phyloP scores from a whole-genome alignment of 2,329 filamentous ascomycete genomes.

The Anthostomella pinea region DNA sequence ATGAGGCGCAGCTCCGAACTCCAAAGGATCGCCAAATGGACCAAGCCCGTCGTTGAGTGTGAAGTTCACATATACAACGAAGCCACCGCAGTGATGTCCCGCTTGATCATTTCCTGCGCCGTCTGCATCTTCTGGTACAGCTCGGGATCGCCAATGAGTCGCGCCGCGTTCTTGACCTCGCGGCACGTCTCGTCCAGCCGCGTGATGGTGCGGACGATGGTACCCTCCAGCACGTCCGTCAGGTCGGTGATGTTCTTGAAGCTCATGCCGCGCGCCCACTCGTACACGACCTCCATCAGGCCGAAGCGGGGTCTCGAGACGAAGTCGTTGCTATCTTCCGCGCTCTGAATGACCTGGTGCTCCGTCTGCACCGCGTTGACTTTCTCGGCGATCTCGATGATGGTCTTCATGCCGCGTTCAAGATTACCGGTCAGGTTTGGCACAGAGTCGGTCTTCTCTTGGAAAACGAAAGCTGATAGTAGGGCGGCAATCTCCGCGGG shows the following conservation, averaged over 20 bases:
- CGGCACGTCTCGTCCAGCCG: constrained; percentile 92
- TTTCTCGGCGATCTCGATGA: constrained; percentile 87
- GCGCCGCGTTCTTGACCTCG: constrained; percentile 94
- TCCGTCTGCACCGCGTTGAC: constrained; percentile 86
- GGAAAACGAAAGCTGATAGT: constrained; percentile 92
- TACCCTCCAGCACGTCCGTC: constrained; percentile 95
- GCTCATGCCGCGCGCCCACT: constrained; percentile 96
- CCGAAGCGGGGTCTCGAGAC: constrained; percentile 84
- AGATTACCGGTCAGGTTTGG: constrained; percentile 80
- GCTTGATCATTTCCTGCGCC: constrained; percentile 96
- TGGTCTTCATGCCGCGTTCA: constrained; percentile 78
- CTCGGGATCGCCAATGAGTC: constrained; percentile 90
- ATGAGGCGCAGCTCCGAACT: too few relatives aligned
- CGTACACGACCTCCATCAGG: constrained; percentile 95
- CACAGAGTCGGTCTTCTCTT: constrained; percentile 85
- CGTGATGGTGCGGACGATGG: constrained; percentile 93
- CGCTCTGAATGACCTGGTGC: constrained; percentile 86
- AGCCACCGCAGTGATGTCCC: constrained; percentile 88
- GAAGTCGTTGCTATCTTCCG: constrained; percentile 91
- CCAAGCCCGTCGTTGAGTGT: too few relatives aligned
- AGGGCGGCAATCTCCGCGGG: constrained; percentile 95
- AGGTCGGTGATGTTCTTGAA: constrained; percentile 97
- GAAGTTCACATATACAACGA: constrained; percentile 76
- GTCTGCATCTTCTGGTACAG: constrained; percentile 96
- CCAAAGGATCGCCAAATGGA: too few relatives aligned